Conservation (phyloP, 1,284 basidiomycete genomes). For the Neotropicomus parvogracilis region DNA sequence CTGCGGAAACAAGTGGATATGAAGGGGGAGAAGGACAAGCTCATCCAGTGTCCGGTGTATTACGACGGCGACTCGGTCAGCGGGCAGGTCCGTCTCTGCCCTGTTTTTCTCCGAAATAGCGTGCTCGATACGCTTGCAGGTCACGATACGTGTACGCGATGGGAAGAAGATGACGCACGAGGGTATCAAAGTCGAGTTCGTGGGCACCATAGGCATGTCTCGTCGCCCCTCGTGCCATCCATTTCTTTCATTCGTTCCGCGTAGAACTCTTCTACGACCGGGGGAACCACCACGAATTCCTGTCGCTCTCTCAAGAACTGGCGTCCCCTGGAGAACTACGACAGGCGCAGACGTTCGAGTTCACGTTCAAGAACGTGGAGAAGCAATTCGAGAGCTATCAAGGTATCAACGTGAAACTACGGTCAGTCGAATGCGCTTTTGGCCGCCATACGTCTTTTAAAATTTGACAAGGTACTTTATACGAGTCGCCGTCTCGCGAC, state of each 20-base stretch:
- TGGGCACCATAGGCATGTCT: conserved; percentile 87
- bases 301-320: conserved; percentile 92
- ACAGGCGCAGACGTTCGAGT: conserved; percentile 92
- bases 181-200: conserved; percentile 97
- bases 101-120: neutral
- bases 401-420: conserved; percentile 96
- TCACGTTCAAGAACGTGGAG: conserved; percentile 98
- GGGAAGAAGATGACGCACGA: conserved; percentile 96
- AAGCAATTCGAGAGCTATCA: conserved; percentile 98
- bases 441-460: conserved; percentile 4
- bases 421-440: conserved; percentile 47
- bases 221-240: neutral
- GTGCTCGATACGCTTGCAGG: conserved; percentile 43
- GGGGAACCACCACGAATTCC: conserved; percentile 96
- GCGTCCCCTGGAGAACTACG: conserved; percentile 94
- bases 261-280: conserved; percentile 91
- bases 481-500: conserved; percentile 85
- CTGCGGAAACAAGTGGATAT: conserved; percentile 74
- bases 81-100: conserved; percentile 66
- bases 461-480: conserved; percentile 73
- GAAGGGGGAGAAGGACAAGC: conserved; percentile 77
- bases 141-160: conserved; percentile 85
- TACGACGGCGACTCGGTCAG: conserved; percentile 90
- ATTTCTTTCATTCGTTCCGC: neutral
- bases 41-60: conserved; percentile 85